Evolutionary conservation across 345 rosid species (phyloP).

Genomic region (Tarenaya hassleriana): DNA sequence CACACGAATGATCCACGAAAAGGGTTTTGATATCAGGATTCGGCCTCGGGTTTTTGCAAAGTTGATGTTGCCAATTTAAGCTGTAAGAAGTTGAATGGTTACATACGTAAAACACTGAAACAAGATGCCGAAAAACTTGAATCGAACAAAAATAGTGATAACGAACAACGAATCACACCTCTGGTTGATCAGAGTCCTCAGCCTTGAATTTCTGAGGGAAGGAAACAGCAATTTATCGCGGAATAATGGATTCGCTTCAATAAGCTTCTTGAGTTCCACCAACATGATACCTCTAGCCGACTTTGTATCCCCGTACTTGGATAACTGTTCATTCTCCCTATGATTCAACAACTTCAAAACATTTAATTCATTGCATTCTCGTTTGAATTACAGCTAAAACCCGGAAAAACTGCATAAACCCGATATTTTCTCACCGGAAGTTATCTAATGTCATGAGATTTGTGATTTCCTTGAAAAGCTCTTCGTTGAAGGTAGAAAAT

Average conservation of each 20-base stretch:
- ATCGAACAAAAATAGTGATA: slow-evolving; percentile 13
- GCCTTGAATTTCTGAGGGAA: slow-evolving; percentile 77
- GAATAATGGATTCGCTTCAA: slow-evolving; percentile 95
- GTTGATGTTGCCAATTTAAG: slow-evolving; percentile 99
- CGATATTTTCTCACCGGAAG: slow-evolving; percentile 47
- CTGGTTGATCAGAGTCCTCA: slow-evolving; percentile 89
- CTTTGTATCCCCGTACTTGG: slow-evolving; percentile 97
- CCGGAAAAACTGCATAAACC: not conserved
- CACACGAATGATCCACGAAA: slow-evolving; percentile 95
- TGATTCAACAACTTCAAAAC: slow-evolving; percentile 7
- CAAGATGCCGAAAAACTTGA: slow-evolving; percentile 3
- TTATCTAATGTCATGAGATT: slow-evolving; percentile 90
- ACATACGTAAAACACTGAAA: not conserved
- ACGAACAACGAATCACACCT: slow-evolving; percentile 38
- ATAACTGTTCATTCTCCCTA: slow-evolving; percentile 96
- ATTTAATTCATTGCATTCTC: slow-evolving; percentile 19
- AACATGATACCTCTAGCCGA: slow-evolving; percentile 95
- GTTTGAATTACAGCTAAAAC: not conserved
- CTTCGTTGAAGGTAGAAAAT: slow-evolving; percentile 93
- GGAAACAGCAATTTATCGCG: slow-evolving; percentile 97
- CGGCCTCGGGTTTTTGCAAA: slow-evolving; percentile 92
- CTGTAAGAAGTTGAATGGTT: slow-evolving; percentile 29
- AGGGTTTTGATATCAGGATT: slow-evolving; percentile 98
- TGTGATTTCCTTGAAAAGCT: slow-evolving; percentile 91
- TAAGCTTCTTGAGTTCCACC: slow-evolving; percentile 93